phyloP scores from a whole-genome alignment of 2,329 filamentous ascomycete species.

The Colletotrichum acutatum region DNA sequence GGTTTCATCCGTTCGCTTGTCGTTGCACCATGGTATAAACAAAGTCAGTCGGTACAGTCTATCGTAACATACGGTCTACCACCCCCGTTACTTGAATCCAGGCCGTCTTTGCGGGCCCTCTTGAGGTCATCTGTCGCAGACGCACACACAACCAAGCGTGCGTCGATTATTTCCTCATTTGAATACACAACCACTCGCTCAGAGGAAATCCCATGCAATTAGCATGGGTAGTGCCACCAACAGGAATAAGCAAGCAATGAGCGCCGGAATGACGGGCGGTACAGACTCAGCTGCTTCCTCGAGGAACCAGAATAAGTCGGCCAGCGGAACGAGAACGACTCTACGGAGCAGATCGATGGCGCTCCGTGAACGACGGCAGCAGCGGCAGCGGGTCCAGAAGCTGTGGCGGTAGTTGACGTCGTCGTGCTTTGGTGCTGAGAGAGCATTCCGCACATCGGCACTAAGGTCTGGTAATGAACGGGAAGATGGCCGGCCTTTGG shows the following conservation, averaged over 20 bases:
- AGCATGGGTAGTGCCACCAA: conserved; percentile 21
- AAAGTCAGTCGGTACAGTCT: not conserved
- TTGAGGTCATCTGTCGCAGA: not conserved
- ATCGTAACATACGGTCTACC: not conserved
- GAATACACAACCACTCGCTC: not conserved
- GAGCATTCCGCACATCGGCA: conserved; percentile 31
- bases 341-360: conserved; percentile 23
- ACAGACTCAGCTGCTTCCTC: conserved; percentile 22
- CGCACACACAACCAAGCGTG: not conserved
- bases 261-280: conserved; percentile 25
- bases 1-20: conserved; percentile 1
- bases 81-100: not conserved
- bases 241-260: conserved; percentile 23
- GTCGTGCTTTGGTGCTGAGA: conserved; percentile 26
- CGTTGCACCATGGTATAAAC: not conserved
- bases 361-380: conserved; percentile 18
- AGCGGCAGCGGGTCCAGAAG: conserved; percentile 33
- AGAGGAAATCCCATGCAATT: conserved; percentile 21
- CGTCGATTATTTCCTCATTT: not conserved
- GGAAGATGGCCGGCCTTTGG: not conserved
- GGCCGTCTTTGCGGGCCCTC: not conserved
- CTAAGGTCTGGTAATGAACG: conserved; percentile 31
- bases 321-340: conserved; percentile 18
- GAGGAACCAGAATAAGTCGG: conserved; percentile 11
- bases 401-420: conserved; percentile 23